phyloP scores from a whole-genome alignment of 805 yeast species.

The Saturnispora besseyi region DNA sequence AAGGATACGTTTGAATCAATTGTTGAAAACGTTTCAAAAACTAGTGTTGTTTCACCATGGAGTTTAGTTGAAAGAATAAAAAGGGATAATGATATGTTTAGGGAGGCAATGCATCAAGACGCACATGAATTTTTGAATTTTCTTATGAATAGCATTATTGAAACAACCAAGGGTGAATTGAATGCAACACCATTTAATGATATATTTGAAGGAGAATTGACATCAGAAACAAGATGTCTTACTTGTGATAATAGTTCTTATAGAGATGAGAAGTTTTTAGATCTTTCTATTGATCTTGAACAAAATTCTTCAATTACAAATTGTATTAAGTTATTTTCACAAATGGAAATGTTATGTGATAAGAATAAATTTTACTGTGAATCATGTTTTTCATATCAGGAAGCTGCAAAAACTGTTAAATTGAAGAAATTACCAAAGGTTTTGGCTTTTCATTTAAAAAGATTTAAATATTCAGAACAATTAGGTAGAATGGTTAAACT shows the following conservation, averaged over 20 bases:
- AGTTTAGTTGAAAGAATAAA: slow-evolving; percentile 68
- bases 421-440: slow-evolving; percentile 69
- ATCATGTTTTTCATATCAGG: slow-evolving; percentile 81
- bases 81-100: slow-evolving; percentile 72
- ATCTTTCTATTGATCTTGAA: slow-evolving; percentile 76
- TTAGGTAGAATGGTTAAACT: slow-evolving; percentile 75
- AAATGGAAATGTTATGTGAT: slow-evolving; percentile 76
- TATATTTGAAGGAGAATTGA: slow-evolving; percentile 75
- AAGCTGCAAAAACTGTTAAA: slow-evolving; percentile 85
- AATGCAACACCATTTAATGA: slow-evolving; percentile 29
- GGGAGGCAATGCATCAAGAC: slow-evolving; percentile 94
- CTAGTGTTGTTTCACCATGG: slow-evolving; percentile 81
- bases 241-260: slow-evolving; percentile 78
- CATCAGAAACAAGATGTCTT: slow-evolving; percentile 83
- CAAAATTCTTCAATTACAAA: slow-evolving; percentile 67
- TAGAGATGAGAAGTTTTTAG: slow-evolving; percentile 79
- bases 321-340: slow-evolving; percentile 73
- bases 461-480: slow-evolving; percentile 86
- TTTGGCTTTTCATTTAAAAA: slow-evolving; percentile 74
- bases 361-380: slow-evolving; percentile 92
- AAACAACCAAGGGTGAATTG: not conserved
- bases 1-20: slow-evolving; percentile 83
- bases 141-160: slow-evolving; percentile 43
- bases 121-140: slow-evolving; percentile 95
- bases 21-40: slow-evolving; percentile 55